These are phyloP conservation scores for Erythrophleum ivorense DNA, from an alignment of 331 rosid species.

Conservation along the genomic window DNA sequence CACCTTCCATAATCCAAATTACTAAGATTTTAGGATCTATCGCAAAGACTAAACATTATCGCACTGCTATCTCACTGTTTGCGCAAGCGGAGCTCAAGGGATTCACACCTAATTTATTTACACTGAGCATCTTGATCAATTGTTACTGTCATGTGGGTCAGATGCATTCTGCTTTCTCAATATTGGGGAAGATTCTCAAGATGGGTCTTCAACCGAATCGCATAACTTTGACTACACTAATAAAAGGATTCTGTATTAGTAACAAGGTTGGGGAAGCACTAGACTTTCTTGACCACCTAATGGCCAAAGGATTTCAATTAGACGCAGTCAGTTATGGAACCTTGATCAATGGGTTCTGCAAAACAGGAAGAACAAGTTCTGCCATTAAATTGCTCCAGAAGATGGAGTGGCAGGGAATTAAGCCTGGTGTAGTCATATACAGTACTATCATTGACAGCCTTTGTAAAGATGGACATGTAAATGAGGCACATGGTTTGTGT, in stretches of 20 bases:
- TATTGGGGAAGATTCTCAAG: too few species aligned
- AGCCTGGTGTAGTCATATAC: too few species aligned
- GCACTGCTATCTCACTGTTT: too few species aligned
- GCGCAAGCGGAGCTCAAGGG: background rate
- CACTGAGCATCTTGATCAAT: constrained; percentile 44
- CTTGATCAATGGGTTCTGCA: too few species aligned
- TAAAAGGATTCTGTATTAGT: constrained; percentile 36
- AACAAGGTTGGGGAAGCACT: constrained; percentile 38
- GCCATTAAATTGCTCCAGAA: constrained; percentile 32
- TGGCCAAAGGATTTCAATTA: background rate
- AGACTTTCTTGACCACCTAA: constrained; percentile 17
- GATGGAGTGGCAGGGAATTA: constrained; percentile 14
- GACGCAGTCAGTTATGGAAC: constrained; percentile 23
- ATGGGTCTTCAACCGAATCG: constrained; percentile 19
- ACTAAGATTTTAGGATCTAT: constrained; percentile 11
- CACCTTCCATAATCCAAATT: background rate
- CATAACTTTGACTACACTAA: constrained; percentile 33
- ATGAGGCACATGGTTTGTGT: constrained; percentile 26
- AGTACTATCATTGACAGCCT: background rate
- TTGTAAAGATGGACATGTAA: constrained; percentile 22
- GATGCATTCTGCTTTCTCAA: too few species aligned
- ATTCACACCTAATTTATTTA: constrained; percentile 27
- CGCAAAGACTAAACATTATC: too few species aligned
- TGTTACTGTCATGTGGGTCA: constrained; percentile 41
- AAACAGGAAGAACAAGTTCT: constrained; percentile 3